phyloP scores from a whole-genome alignment of 1,139 yeast species.

The Kodamaea suecica region DNA sequence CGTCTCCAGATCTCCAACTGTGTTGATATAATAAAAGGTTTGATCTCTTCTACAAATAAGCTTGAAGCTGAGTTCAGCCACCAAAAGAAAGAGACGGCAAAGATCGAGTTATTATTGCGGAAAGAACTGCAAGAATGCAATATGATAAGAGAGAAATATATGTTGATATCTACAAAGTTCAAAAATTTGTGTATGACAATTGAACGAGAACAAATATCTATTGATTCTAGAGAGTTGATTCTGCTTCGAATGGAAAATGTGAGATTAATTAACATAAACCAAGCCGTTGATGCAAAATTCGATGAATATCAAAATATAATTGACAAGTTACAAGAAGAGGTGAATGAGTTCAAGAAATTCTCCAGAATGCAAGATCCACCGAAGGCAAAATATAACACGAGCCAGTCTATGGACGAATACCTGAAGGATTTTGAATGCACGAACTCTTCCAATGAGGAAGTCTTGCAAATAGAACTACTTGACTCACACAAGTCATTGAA shows the following conservation, averaged over 20 bases:
- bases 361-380: conserved; percentile 7
- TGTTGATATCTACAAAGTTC: conserved; percentile 20
- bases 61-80: conserved; percentile 22
- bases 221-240: conserved; percentile 13
- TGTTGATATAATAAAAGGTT: conserved; percentile 12
- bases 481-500: conserved; percentile 25
- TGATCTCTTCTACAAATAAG: conserved; percentile 17
- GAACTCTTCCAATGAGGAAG: conserved; percentile 5
- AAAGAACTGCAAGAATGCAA: conserved; percentile 24
- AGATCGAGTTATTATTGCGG: conserved; percentile 23
- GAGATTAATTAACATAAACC: conserved; percentile 14
- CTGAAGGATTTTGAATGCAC: conserved; percentile 3
- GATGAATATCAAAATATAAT: conserved; percentile 32
- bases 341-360: conserved; percentile 24
- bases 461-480: conserved; percentile 14
- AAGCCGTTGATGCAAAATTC: conserved; percentile 24
- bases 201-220: conserved; percentile 11
- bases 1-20: conserved; percentile 1
- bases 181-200: conserved; percentile 17
- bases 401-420: background rate
- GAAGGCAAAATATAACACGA: conserved; percentile 13
- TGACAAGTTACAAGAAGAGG: conserved; percentile 32
- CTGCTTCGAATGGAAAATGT: conserved; percentile 22
- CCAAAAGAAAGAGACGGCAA: conserved; percentile 22
- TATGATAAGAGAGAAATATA: conserved; percentile 20